Evolutionary conservation across 2,329 filamentous ascomycete genomes (phyloP).

Genomic region (Talaromyces sp.): DNA sequence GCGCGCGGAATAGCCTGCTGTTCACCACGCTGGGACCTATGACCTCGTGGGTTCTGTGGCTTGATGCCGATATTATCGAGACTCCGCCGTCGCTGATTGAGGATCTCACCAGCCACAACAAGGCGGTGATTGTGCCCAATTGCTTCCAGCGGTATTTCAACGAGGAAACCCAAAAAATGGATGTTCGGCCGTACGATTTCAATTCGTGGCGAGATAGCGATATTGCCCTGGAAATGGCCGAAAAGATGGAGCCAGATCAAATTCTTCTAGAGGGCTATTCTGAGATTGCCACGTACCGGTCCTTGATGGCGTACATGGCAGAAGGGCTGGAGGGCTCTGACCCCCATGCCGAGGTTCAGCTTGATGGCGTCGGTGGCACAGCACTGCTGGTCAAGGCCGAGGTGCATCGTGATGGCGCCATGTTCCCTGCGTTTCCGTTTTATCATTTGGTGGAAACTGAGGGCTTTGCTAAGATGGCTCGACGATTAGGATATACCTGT

Average conservation of each 20-base stretch:
- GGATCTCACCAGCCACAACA: slow-evolving; percentile 80
- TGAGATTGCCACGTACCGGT: slow-evolving; percentile 86
- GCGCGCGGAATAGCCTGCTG: slow-evolving; percentile 85
- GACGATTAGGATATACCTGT: slow-evolving; percentile 74
- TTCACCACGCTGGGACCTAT: slow-evolving; percentile 89
- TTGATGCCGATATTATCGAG: slow-evolving; percentile 88
- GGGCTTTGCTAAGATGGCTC: slow-evolving; percentile 96
- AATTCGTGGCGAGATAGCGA: slow-evolving; percentile 96
- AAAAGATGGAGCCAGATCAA: slow-evolving; percentile 81
- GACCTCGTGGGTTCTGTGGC: slow-evolving; percentile 95
- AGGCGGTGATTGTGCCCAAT: slow-evolving; percentile 89
- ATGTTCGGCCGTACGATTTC: slow-evolving; percentile 85
- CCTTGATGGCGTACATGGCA: slow-evolving; percentile 81
- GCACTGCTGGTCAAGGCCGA: slow-evolving; percentile 92
- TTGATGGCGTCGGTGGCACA: slow-evolving; percentile 92
- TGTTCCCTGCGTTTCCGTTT: slow-evolving; percentile 96
- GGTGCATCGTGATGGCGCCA: slow-evolving; percentile 92
- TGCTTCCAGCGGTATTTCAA: slow-evolving; percentile 88
- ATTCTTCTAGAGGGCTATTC: slow-evolving; percentile 89
- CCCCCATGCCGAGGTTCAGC: slow-evolving; percentile 60
- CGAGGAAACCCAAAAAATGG: slow-evolving; percentile 61
- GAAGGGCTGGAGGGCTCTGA: slow-evolving; percentile 47
- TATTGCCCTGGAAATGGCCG: slow-evolving; percentile 66
- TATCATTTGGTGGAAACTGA: slow-evolving; percentile 98
- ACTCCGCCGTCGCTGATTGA: slow-evolving; percentile 80